Percentiles rank a stretch among this genome's conserved stretches.
Conservation (phyloP, 371 early-diverging fungal species). For the Enterocytospora artemiae region DNA sequence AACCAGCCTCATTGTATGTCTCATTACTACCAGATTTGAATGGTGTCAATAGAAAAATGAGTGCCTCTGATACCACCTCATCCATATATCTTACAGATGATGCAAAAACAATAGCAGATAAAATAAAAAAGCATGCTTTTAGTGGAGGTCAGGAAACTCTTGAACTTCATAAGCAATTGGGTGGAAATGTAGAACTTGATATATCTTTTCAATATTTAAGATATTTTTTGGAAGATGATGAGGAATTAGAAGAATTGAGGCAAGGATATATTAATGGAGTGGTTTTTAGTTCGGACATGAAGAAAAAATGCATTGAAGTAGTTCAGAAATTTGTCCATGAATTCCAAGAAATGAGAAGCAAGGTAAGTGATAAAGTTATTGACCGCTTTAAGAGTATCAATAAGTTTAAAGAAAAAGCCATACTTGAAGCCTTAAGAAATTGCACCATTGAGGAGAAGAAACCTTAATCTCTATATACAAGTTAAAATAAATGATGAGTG, state of each 20-base stretch:
- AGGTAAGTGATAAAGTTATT: slow-evolving; percentile 44
- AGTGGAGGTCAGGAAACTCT: slow-evolving; percentile 83
- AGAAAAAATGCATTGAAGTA: slow-evolving; percentile 76
- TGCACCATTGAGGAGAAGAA: too few species aligned
- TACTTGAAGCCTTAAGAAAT: too few species aligned
- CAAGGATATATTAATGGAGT: slow-evolving; percentile 71
- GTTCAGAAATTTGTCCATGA: slow-evolving; percentile 68
- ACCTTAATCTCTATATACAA: too few species aligned
- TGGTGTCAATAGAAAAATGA: slow-evolving; percentile 93
- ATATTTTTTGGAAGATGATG: slow-evolving; percentile 91
- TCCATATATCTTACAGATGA: slow-evolving; percentile 91
- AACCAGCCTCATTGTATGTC: slow-evolving; percentile 82
- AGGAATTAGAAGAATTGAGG: slow-evolving; percentile 63
- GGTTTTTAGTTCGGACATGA: slow-evolving; percentile 78
- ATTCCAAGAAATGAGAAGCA: slow-evolving; percentile 68
- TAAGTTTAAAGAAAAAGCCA: slow-evolving; percentile 25
- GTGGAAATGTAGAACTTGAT: slow-evolving; percentile 91
- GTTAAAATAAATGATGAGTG: too few species aligned
- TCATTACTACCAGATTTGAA: slow-evolving; percentile 77
- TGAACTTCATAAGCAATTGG: slow-evolving; percentile 73
- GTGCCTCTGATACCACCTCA: slow-evolving; percentile 73
- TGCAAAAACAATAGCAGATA: slow-evolving; percentile 82
- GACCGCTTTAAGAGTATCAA: slow-evolving; percentile 18
- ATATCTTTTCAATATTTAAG: slow-evolving; percentile 85
- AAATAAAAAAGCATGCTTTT: slow-evolving; percentile 89